A percentile compares a stretch with the other conserved stretches of the same genome.
phyloP scores from a whole-genome alignment of 2,329 filamentous ascomycete genomes.

The Pseudogymnoascus sp. region DNA sequence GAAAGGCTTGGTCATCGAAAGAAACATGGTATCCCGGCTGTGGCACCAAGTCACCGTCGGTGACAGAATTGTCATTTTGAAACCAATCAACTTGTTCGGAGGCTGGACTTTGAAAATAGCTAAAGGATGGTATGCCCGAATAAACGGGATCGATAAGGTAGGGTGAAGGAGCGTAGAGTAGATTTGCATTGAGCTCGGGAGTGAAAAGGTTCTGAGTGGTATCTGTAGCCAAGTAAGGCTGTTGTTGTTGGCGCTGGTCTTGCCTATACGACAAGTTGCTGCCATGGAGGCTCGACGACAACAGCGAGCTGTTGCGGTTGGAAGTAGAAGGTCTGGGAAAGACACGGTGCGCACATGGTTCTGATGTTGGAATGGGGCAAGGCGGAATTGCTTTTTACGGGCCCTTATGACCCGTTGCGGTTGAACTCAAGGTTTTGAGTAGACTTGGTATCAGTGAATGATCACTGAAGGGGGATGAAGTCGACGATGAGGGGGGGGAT shows the following conservation, averaged over 20 bases:
- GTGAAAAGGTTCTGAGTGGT: conserved; percentile 2
- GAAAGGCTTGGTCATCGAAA: conserved; percentile 2
- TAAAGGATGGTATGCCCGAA: background rate
- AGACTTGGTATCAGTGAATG: background rate
- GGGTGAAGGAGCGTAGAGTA: conserved; percentile 12
- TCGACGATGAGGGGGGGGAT: background rate
- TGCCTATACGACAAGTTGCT: conserved; percentile 9
- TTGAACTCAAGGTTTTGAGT: background rate
- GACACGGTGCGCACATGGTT: conserved; percentile 6
- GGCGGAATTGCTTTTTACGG: conserved; percentile 19
- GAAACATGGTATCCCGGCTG: background rate
- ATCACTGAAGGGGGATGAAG: background rate
- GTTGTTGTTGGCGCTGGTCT: background rate
- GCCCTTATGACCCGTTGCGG: conserved; percentile 22
- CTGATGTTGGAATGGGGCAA: conserved; percentile 14
- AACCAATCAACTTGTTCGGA: background rate
- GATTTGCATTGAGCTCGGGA: conserved; percentile 8
- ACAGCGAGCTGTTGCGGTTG: conserved; percentile 11
- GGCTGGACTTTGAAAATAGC: background rate
- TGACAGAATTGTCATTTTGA: conserved; percentile 3
- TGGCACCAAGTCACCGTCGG: background rate
- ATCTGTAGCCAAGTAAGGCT: conserved; percentile 7
- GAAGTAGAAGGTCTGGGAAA: conserved; percentile 11
- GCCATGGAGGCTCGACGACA: conserved; percentile 16
- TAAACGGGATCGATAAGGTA: conserved; percentile 12